phyloP scores from a whole-genome alignment of 1,139 yeast species.

The Hansenula anomala region DNA sequence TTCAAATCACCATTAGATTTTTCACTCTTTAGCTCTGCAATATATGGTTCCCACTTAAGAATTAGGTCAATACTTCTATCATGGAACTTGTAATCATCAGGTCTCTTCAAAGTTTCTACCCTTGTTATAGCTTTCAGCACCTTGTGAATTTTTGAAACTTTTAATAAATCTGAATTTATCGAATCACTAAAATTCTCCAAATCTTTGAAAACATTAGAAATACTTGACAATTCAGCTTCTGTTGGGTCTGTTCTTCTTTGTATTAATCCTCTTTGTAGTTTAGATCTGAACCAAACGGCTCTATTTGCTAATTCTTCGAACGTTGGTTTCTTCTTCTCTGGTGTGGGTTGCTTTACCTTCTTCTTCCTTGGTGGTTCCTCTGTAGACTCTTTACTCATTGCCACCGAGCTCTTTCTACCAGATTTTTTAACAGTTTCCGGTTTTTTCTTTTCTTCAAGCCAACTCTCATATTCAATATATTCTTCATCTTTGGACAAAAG shows the following conservation, averaged over 20 bases:
- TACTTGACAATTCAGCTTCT: conserved; percentile 41
- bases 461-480: conserved; percentile 1
- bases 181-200: conserved; percentile 39
- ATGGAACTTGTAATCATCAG: conserved; percentile 44
- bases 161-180: conserved; percentile 35
- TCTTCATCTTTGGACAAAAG: too few relatives aligned
- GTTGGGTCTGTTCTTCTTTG: conserved; percentile 19
- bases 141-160: conserved; percentile 44
- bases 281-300: conserved; percentile 24
- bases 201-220: conserved; percentile 39
- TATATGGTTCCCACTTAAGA: conserved; percentile 33
- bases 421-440: not conserved
- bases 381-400: conserved; percentile 20
- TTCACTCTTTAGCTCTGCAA: conserved; percentile 10
- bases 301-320: conserved; percentile 5
- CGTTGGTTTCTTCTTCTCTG: conserved; percentile 13
- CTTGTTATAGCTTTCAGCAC: conserved; percentile 45
- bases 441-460: conserved; percentile 24
- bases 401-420: too few relatives aligned
- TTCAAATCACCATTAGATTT: conserved; percentile 5
- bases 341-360: conserved; percentile 21
- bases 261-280: conserved; percentile 23
- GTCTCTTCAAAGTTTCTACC: conserved; percentile 37
- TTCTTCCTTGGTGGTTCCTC: conserved; percentile 20
- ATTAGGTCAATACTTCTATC: conserved; percentile 40